Conservation (phyloP, 306 rosid genomes). For the Hippophae tibetana region DNA sequence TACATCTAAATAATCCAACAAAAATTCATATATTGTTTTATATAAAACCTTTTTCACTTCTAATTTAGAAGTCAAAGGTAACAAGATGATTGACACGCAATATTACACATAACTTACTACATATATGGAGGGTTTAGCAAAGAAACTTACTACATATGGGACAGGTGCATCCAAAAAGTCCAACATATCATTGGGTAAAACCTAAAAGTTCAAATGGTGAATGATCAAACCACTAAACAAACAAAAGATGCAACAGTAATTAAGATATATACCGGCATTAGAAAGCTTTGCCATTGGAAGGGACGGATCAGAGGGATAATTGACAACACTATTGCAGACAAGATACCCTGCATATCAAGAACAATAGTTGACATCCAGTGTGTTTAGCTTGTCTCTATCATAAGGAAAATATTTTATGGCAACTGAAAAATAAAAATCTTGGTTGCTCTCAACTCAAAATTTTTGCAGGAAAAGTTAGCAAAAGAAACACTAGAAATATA, state of each 20-base stretch:
- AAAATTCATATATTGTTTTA: too few relatives aligned
- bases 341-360: conserved; percentile 61
- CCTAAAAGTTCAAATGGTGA: conserved; percentile 44
- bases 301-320: conserved; percentile 91
- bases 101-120: not conserved
- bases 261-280: conserved; percentile 65
- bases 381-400: not conserved
- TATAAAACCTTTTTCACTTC: too few relatives aligned
- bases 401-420: not conserved
- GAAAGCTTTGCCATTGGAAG: conserved; percentile 94
- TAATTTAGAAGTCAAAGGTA: too few relatives aligned
- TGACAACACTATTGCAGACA: conserved; percentile 82
- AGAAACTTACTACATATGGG: conserved; percentile 76
- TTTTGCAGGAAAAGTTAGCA: too few relatives aligned
- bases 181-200: conserved; percentile 93
- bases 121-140: not conserved
- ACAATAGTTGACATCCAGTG: not conserved
- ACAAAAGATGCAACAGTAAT: not conserved
- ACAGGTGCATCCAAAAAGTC: conserved; percentile 99
- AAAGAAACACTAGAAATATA: too few relatives aligned
- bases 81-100: conserved; percentile 2
- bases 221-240: conserved; percentile 16
- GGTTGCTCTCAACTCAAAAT: too few relatives aligned
- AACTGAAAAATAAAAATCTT: not conserved
- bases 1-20: too few relatives aligned